These are phyloP conservation scores for Boletus calvinii DNA, from an alignment of 1,284 basidiomycete species.

Conservation along the genomic window DNA sequence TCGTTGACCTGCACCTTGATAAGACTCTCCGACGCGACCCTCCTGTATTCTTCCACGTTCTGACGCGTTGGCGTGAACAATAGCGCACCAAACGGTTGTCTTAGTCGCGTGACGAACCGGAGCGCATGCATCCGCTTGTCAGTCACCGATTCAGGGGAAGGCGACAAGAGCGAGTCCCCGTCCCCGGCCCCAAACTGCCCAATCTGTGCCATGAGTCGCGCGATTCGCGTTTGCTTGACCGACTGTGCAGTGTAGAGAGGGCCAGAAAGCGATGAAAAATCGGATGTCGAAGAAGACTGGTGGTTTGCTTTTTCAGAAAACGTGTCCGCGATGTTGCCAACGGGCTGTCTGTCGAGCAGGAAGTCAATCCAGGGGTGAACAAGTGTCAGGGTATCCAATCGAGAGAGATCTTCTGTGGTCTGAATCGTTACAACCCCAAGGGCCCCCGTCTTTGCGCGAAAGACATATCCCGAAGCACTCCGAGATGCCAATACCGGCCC, in stretches of 20 bases:
- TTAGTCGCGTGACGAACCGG: neutral
- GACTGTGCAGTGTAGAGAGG: neutral
- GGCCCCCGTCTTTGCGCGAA: neutral
- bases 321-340: neutral
- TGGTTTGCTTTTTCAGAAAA: neutral
- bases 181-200: neutral
- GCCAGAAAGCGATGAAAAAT: neutral
- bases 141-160: neutral
- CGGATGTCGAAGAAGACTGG: neutral
- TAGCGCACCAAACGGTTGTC: conserved; percentile 6
- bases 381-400: too few relatives aligned
- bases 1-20: neutral
- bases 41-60: neutral
- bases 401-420: neutral
- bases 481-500: neutral
- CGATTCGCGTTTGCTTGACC: neutral
- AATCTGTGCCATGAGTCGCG: neutral
- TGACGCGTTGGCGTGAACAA: neutral
- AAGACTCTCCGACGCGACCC: conserved; percentile 1
- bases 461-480: neutral
- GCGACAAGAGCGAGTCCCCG: neutral
- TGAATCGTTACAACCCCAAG: neutral
- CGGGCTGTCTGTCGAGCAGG: too few relatives aligned
- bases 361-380: too few relatives aligned
- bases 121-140: neutral